Evolutionary conservation across 106 monocot genomes (phyloP).

Genomic region (Dendrobium catenatum): DNA sequence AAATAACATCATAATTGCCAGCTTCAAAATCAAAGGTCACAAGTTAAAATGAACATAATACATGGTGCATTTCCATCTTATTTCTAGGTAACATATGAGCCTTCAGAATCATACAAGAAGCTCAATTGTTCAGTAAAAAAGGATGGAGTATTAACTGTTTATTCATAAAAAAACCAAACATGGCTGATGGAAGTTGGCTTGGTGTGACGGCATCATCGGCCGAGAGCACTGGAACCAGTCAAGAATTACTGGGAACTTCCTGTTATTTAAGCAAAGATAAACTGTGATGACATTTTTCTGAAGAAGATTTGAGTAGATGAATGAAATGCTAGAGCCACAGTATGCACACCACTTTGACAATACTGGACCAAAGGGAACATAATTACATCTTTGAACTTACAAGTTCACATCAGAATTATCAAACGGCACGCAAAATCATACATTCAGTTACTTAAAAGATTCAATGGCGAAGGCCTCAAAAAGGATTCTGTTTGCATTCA

Average conservation of each 20-base stretch:
- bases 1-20: too few relatives aligned
- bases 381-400: not conserved
- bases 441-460: not conserved
- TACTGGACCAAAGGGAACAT: not conserved
- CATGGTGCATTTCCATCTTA: too few relatives aligned
- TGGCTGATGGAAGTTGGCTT: not conserved
- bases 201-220: not conserved
- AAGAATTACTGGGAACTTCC: conserved; percentile 5
- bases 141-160: not conserved
- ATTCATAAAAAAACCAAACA: not conserved
- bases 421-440: not conserved
- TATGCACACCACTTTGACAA: not conserved
- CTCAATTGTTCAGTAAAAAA: not conserved
- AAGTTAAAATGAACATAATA: too few relatives aligned
- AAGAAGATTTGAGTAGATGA: not conserved
- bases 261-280: not conserved
- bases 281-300: not conserved
- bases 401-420: not conserved
- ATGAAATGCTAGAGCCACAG: not conserved
- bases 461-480: not conserved
- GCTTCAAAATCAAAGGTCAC: too few relatives aligned
- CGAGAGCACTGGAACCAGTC: not conserved
- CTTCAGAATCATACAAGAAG: not conserved
- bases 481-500: not conserved
- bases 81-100: too few relatives aligned